A percentile compares a stretch with the other conserved stretches of the same genome.
phyloP scores from a whole-genome alignment of 2,329 filamentous ascomycete genomes.

The Phialophora tarda region DNA sequence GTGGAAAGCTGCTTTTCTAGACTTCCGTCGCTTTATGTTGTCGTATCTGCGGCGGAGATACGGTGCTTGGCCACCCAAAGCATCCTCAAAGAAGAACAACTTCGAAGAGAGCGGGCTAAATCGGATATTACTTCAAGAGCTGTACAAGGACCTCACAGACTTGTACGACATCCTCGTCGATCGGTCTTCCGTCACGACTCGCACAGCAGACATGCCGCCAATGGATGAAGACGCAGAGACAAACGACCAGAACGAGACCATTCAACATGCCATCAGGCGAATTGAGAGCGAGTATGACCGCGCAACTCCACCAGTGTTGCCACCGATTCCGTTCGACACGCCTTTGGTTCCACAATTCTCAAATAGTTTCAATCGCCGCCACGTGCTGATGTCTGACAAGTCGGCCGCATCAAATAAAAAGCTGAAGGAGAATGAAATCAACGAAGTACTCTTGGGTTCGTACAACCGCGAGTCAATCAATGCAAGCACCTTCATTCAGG shows the following conservation, averaged over 20 bases:
- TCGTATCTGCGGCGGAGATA: slow-evolving; percentile 71
- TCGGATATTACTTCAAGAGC: slow-evolving; percentile 75
- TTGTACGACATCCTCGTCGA: slow-evolving; percentile 91
- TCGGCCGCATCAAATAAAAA: slow-evolving; percentile 74
- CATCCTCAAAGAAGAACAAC: slow-evolving; percentile 86
- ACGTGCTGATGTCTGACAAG: slow-evolving; percentile 71
- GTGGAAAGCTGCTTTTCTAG: slow-evolving; percentile 77
- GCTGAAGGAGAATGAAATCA: slow-evolving; percentile 78
- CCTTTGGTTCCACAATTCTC: slow-evolving; percentile 76
- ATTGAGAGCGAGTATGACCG: slow-evolving; percentile 88
- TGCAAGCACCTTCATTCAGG: slow-evolving; percentile 54
- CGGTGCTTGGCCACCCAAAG: slow-evolving; percentile 88
- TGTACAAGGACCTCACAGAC: slow-evolving; percentile 84
- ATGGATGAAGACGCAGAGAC: slow-evolving; percentile 60
- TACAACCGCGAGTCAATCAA: slow-evolving; percentile 76
- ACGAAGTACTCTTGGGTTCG: slow-evolving; percentile 75
- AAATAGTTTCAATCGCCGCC: slow-evolving; percentile 62
- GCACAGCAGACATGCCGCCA: slow-evolving; percentile 72
- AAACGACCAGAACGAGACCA: slow-evolving; percentile 60
- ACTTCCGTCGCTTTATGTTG: slow-evolving; percentile 75
- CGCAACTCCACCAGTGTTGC: slow-evolving; percentile 85
- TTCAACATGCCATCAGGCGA: slow-evolving; percentile 73
- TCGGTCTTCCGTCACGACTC: slow-evolving; percentile 75
- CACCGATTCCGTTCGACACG: slow-evolving; percentile 87
- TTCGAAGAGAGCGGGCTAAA: slow-evolving; percentile 88